A percentile compares a stretch with the other conserved stretches of the same genome.
phyloP scores from a whole-genome alignment of 1,139 yeast species.

The Sugiyamaella novakii region DNA sequence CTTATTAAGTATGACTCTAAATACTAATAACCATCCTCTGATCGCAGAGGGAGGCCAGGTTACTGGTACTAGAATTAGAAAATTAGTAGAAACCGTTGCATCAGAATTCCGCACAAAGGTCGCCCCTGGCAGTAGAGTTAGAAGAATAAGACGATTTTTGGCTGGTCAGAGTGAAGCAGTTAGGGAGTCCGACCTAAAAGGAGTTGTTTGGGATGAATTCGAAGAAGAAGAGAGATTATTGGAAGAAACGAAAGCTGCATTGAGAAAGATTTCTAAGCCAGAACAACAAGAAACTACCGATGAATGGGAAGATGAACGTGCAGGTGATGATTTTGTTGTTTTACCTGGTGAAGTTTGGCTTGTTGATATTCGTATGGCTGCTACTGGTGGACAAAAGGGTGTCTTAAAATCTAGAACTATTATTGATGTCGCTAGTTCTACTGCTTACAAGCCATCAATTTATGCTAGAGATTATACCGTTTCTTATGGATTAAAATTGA shows the following conservation, averaged over 20 bases:
- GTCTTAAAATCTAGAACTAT: conserved; percentile 35
- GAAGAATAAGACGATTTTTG: conserved; percentile 87
- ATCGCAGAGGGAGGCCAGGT: conserved; percentile 43
- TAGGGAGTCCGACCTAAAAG: conserved; percentile 89
- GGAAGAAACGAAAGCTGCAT: conserved; percentile 30
- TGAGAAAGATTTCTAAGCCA: conserved; percentile 15
- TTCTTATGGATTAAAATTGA: conserved; percentile 72
- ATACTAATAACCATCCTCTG: conserved; percentile 59
- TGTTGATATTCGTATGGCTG: conserved; percentile 79
- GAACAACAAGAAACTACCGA: conserved; percentile 22
- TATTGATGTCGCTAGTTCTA: conserved; percentile 34
- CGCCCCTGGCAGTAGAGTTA: conserved; percentile 88
- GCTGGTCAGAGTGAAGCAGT: conserved; percentile 95
- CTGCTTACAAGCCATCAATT: conserved; percentile 56
- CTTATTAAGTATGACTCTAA: conserved; percentile 69
- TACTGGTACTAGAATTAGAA: conserved; percentile 69
- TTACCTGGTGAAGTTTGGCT: conserved; percentile 83
- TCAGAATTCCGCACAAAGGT: conserved; percentile 76
- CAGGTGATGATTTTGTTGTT: conserved; percentile 58
- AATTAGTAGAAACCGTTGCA: conserved; percentile 80
- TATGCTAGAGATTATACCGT: conserved; percentile 85
- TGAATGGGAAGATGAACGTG: conserved; percentile 21
- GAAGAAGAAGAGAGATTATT: conserved; percentile 70
- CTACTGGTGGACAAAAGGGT: conserved; percentile 48
- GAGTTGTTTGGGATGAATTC: conserved; percentile 86